A percentile compares a stretch with the other conserved stretches of the same genome.
Evolutionary conservation across 129 eudicot genomes (phyloP).

Genomic region (Lonicera japonica): DNA sequence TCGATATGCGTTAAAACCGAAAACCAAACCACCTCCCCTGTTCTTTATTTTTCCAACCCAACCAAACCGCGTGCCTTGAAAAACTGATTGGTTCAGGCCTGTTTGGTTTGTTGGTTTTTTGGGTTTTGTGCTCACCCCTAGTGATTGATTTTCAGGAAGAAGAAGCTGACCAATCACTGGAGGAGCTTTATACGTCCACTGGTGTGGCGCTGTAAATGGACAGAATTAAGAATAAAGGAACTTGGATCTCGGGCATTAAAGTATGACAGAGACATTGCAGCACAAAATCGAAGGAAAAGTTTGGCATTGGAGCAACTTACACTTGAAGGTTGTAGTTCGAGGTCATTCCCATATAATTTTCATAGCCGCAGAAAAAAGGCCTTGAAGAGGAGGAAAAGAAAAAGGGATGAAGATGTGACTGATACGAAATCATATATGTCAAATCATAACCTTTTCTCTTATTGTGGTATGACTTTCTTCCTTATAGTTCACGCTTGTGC

Average conservation of each 20-base stretch:
- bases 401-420: slow-evolving; percentile 58
- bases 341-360: slow-evolving; percentile 48
- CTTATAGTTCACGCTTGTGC: background rate
- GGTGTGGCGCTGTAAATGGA: slow-evolving; percentile 99
- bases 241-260: slow-evolving; percentile 57
- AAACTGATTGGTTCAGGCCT: too few species aligned
- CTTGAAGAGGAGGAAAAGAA: slow-evolving; percentile 80
- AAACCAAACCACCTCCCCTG: too few species aligned
- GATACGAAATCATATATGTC: slow-evolving; percentile 62
- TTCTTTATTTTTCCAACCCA: too few species aligned
- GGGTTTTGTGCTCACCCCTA: too few species aligned
- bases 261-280: slow-evolving; percentile 41
- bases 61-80: too few species aligned
- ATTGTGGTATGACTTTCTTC: slow-evolving; percentile 38
- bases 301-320: slow-evolving; percentile 39
- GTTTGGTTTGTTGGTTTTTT: too few species aligned
- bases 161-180: slow-evolving; percentile 82
- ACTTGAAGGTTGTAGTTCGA: slow-evolving; percentile 53
- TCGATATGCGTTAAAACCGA: too few species aligned
- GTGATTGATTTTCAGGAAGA: slow-evolving; percentile 67
- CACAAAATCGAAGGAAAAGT: slow-evolving; percentile 40
- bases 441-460: slow-evolving; percentile 70
- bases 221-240: slow-evolving; percentile 75
- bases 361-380: slow-evolving; percentile 41
- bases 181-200: slow-evolving; percentile 80